Base-by-base conservation (phyloP, 768 basidiomycete species). In the Auriscalpium microsporum region DNA sequence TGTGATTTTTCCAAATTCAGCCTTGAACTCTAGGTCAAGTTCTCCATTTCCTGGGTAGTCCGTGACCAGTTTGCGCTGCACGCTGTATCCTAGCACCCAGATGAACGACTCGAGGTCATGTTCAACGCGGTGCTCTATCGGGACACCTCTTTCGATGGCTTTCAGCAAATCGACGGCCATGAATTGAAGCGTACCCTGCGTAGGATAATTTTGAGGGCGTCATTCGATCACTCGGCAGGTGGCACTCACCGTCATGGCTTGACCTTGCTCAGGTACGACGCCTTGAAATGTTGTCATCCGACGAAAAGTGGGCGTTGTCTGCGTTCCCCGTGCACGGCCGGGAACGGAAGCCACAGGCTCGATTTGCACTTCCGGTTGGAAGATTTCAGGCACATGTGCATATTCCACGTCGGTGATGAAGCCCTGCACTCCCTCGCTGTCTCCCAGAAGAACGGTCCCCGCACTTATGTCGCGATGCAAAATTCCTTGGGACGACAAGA, bases 91-190 rank as follows among this genome's bases (percentile, higher is more conserved):
- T 3, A 59, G 35, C 4, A 55, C 55, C 60, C 57, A 61, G 1
- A 59, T 28, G 47, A 59, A 55, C 6, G 60, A 63, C 38, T 63
- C 62, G 44, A 63, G 33, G 47, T 63, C 62, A 46, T 61, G 50
- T 10, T 40, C 21, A 3, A 45, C 47, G 6, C 61, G 51, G 11
- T 60, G 45, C 10, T 4, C 3, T 13, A 42, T 14, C 17, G 13
- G 40, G 14, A 14, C 14, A 17, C 17, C 17, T 14, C 1, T 3
- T 8, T 2, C 6, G 17, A 17, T 17, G 2, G 40, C 40, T 1
- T 42, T 17, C 8, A 42, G 6, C 13, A 42, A 13, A 5, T 42
- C 40, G 17, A 42, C 40, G 40, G 40, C 40, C 40, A 14, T 42
- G 40, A 42, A 42, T 42, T 42, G 40, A 13, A 42, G 40, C 13